Evolutionary conservation across 164 flowering plant species (phyloP).

Genomic region (Nymphaea thermarum): DNA sequence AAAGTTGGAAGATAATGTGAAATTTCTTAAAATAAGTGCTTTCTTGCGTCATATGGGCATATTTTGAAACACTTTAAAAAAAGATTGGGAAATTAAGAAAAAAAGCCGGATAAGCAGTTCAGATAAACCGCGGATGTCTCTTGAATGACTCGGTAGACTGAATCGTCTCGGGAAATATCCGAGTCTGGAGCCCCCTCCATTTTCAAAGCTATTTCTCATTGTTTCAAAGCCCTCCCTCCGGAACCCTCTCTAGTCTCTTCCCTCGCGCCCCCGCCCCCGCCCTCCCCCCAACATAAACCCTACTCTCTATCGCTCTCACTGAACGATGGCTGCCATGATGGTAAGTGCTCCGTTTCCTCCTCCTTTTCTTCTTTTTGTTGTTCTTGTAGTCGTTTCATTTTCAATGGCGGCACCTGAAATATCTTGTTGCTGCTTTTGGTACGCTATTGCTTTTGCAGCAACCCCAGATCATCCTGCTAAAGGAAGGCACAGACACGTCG

Average conservation of each 20-base stretch:
- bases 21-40: too few relatives aligned
- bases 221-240: neutral
- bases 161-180: too few relatives aligned
- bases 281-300: neutral
- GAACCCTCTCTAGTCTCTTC: neutral
- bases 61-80: too few relatives aligned
- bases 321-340: slow-evolving; percentile 47
- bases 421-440: neutral
- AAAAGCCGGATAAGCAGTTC: too few relatives aligned
- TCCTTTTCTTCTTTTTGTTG: neutral
- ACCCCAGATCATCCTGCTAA: slow-evolving; percentile 89
- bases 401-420: neutral
- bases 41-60: too few relatives aligned
- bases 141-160: too few relatives aligned
- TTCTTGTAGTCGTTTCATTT: neutral
- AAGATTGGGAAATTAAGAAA: too few relatives aligned
- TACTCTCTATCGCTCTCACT: neutral
- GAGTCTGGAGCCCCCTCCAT: neutral
- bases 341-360: slow-evolving; percentile 10
- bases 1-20: too few relatives aligned
- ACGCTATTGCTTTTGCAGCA: slow-evolving; percentile 32
- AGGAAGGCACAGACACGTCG: slow-evolving; percentile 97
- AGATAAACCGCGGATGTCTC: too few relatives aligned
- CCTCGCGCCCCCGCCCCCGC: neutral
- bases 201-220: neutral